Conservation (phyloP, 331 rosid species). For the Erythrophleum ivorense region DNA sequence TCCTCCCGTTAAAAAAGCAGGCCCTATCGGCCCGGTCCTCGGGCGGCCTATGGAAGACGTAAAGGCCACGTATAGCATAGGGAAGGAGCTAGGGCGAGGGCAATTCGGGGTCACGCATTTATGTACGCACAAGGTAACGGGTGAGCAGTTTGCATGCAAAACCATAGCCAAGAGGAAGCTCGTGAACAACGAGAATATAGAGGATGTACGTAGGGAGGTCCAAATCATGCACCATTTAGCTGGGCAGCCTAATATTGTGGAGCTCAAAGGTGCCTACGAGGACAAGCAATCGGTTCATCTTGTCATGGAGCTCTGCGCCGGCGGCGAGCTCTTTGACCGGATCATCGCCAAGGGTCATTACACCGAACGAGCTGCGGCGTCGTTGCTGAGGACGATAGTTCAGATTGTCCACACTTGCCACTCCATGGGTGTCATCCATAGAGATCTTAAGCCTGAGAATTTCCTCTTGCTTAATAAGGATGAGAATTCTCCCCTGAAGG, state of each 20-base stretch:
- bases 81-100: slow-evolving; percentile 93
- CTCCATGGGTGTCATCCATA: slow-evolving; percentile 95
- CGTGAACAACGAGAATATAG: slow-evolving; percentile 79
- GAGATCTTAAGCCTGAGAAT: slow-evolving; percentile 98
- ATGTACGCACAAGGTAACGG: slow-evolving; percentile 74
- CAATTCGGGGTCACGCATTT: slow-evolving; percentile 90
- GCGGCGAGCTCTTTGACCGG: slow-evolving; percentile 92
- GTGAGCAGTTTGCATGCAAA: slow-evolving; percentile 87
- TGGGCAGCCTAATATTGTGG: slow-evolving; percentile 85
- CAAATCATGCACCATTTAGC: slow-evolving; percentile 95
- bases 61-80: slow-evolving; percentile 56
- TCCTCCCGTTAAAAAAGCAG: slow-evolving; percentile 41
- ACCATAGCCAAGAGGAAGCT: slow-evolving; percentile 94
- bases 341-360: slow-evolving; percentile 96
- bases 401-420: slow-evolving; percentile 93
- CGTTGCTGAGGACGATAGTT: slow-evolving; percentile 80
- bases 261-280: slow-evolving; percentile 89
- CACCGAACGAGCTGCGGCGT: slow-evolving; percentile 91
- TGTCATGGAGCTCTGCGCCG: slow-evolving; percentile 98
- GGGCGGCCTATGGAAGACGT: slow-evolving; percentile 97
- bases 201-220: slow-evolving; percentile 93
- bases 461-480: slow-evolving; percentile 79
- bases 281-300: slow-evolving; percentile 90
- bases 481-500: slow-evolving; percentile 89
- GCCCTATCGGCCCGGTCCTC: slow-evolving; percentile 64